Conservation (phyloP, 192 early-diverging fungal species). For the Linnemannia zychae region DNA sequence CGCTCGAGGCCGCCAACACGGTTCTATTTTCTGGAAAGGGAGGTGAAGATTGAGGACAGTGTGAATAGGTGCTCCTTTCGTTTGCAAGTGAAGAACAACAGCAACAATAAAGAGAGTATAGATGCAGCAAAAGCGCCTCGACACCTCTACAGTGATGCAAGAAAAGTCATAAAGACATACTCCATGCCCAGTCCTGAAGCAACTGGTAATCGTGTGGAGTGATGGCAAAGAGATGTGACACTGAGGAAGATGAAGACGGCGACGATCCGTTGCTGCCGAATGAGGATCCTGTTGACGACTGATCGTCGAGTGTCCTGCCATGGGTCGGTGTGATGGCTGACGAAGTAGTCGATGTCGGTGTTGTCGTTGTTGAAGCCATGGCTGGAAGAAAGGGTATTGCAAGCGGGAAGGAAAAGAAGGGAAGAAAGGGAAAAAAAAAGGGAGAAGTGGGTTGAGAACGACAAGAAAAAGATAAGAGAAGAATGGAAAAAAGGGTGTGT, state of each 20-base stretch:
- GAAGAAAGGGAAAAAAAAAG: background rate
- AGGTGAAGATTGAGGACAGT: background rate
- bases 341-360: background rate
- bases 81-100: background rate
- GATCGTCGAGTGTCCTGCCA: background rate
- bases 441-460: background rate
- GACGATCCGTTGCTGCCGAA: background rate
- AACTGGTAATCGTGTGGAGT: conserved; percentile 34
- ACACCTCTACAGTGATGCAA: background rate
- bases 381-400: conserved; percentile 1
- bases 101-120: background rate
- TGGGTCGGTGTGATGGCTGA: conserved; percentile 4
- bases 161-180: conserved; percentile 15
- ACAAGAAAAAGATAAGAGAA: background rate
- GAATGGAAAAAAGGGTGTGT: background rate
- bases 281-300: background rate
- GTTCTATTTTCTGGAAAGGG: conserved; percentile 68
- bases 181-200: conserved; percentile 51
- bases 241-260: conserved; percentile 16
- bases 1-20: conserved; percentile 76
- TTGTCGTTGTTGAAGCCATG: conserved; percentile 12
- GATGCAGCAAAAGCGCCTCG: background rate
- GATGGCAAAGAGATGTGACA: conserved; percentile 49
- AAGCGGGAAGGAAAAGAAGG: background rate
- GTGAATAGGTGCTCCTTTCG: background rate